Evolutionary conservation across 108 stramenopile genomes (phyloP).

Genomic region (Skeletonema costatum): DNA sequence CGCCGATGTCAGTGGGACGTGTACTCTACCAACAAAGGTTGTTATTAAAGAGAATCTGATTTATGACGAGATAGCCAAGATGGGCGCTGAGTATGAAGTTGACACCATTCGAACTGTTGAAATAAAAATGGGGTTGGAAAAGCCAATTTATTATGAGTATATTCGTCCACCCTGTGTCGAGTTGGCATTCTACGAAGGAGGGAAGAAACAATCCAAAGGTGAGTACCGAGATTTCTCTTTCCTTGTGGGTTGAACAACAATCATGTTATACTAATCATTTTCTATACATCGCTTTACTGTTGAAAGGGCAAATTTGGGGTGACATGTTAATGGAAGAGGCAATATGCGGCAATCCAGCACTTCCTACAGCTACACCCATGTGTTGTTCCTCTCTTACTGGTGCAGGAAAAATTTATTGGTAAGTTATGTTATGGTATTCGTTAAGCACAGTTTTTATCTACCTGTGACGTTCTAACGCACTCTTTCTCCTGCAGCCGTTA

Average conservation of each 20-base stretch:
- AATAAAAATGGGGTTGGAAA: conserved; percentile 6
- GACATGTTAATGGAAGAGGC: not conserved
- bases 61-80: conserved; percentile 10
- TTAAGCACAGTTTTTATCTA: too few relatives aligned
- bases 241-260: too few relatives aligned
- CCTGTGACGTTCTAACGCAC: too few relatives aligned
- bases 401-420: not conserved
- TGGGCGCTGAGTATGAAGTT: conserved; percentile 50
- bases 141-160: conserved; percentile 57
- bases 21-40: conserved; percentile 18
- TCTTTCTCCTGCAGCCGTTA: not conserved
- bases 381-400: not conserved
- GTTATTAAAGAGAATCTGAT: conserved; percentile 22
- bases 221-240: not conserved
- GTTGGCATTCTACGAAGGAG: conserved; percentile 44
- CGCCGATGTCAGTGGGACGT: not conserved
- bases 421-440: not conserved
- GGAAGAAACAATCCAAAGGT: conserved; percentile 24
- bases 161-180: conserved; percentile 52
- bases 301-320: too few relatives aligned
- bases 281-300: too few relatives aligned
- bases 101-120: conserved; percentile 48
- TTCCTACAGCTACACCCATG: conserved; percentile 22
- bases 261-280: too few relatives aligned
- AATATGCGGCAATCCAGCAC: conserved; percentile 37